Percentiles rank a stretch among this genome's conserved stretches.
Evolutionary conservation across 1,284 basidiomycete species (phyloP).

Genomic region (Schizopora paradoxa): DNA sequence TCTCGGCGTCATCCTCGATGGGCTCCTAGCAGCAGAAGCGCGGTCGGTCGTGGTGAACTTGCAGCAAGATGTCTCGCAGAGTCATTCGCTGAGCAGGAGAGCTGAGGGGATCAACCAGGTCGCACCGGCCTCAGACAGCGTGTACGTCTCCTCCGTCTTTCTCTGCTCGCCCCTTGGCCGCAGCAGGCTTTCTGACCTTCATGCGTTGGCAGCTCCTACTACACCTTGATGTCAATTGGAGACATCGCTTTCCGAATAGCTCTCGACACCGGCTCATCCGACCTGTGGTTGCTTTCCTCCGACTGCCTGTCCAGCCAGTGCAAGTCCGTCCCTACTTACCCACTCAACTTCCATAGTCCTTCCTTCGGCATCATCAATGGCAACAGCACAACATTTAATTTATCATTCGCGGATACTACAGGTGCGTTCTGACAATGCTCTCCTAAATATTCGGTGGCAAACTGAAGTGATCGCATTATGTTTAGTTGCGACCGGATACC

Average conservation of each 20-base stretch:
- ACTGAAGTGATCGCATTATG: conserved; percentile 12
- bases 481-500: conserved; percentile 47
- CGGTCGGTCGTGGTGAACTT: no score
- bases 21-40: no score
- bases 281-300: conserved; percentile 66
- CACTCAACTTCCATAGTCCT: conserved; percentile 56
- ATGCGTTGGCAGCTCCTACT: conserved; percentile 60
- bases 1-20: no score
- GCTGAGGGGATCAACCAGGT: no score
- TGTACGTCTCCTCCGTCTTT: no score
- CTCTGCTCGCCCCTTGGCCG: no score
- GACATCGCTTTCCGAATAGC: conserved; percentile 62
- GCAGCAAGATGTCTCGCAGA: no score
- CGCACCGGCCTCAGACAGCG: no score
- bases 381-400: conserved; percentile 54
- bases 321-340: conserved; percentile 55
- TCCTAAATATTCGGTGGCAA: not conserved
- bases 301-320: conserved; percentile 52
- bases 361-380: conserved; percentile 55
- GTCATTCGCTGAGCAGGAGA: no score
- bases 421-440: conserved; percentile 35
- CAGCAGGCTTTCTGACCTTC: no score
- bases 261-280: conserved; percentile 72
- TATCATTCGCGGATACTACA: conserved; percentile 62
- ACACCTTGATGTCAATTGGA: conserved; percentile 51